Base-by-base conservation (phyloP, 2,329 filamentous ascomycete species). In the Ascochyta viciae-villosae region DNA sequence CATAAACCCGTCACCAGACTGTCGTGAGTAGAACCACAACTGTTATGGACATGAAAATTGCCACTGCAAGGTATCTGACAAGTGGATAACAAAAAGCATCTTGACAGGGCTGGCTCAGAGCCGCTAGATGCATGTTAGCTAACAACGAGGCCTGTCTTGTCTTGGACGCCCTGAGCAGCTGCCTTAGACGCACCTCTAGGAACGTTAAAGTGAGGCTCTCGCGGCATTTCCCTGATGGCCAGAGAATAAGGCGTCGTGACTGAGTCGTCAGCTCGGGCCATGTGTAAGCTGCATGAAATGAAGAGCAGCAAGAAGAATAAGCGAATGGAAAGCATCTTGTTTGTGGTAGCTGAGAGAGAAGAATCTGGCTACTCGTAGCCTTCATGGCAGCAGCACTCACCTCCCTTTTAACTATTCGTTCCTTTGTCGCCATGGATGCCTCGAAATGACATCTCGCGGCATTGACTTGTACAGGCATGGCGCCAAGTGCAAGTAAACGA, bases 41-140 rank as follows among this genome's bases (percentile, higher is more conserved):
- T 10, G 46, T 55, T 31, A 46, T 38, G 15, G 35, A 35, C 24
- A 46, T 38, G 52, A 55, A 50, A 2, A 50, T 10, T 16, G 23
- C 3, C 4, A 42, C n/a, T 24, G 37, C 46, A 9, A 46, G n/a
- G 15, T 37, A 50, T 46, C 52, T 50, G 16, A 55, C 24, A 6
- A 31, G 4, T 6, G 46, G 31, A 19, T 50, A 5, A 24, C 46
- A 55, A 37, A 46, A 55, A 1, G 35, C 46, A n/a, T 42, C 41
- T 9, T 29, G 35, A 35, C 47, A 56, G 7, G n/a, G 24, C 13
- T 43, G 42, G 23, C 22, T 23, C 9, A 22, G n/a, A 24, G 23
- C 5, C 8, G 29, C 50, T 53, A 37, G 5, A 35, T 26, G 27
- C n/a, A 35, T 10, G 33, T 54, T 15, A 54, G 16, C 29, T 2